Evolutionary conservation across 257 asterid species (phyloP), one percentile per base, ranked within the genome.

Genomic region (Ajuga chamaepitys): DNA sequence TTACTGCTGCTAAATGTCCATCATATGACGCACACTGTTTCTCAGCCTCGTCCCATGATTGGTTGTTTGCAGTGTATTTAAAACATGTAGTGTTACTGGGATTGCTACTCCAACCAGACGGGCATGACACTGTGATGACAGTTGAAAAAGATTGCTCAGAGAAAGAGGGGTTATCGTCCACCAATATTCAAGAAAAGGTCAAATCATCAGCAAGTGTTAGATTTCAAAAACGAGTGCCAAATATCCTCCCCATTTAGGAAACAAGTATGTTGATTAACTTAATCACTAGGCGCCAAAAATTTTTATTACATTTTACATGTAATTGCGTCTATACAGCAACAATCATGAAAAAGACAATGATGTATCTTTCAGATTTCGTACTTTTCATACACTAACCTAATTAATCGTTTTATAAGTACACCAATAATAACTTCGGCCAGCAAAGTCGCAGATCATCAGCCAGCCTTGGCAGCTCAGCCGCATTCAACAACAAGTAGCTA

Each of bases 31-130:
- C 41, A 86, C 98, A 92, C 59, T 74, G 77, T 34, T 77, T 69
- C 76, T 92, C 94, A 21, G 98, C 82, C 48, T 70, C 88, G 53
- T 78, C 84, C 98, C 98, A 92, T 40, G 95, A 78, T 67, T 52
- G 80, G 54, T 78, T 69, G 57, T 58, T 78, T 5, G 83, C 75
- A 60, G 70, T 58, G 67, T 77, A 78, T 58, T 61, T 81, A 58
- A 77, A 79, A 81, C 96, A 91, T 70, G 74, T 83, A 22, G 77
- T 80, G 68, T 74, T 76, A 61, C 65, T 74, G 11, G 85, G 82
- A 62, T 76, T 77, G 79, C 63, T 64, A 51, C 63, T 68, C 97
- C 95, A 87, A 71, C 86, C 88, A 72, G 77, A 63, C 58, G 74
- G 88, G 73, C 97, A 92, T 22, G 80, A 40, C 58, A 48, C 98